Percentiles rank a stretch among this genome's conserved stretches.
These are phyloP conservation scores for Oryza nivara DNA, from an alignment of 176 grass and related monocot species.

Conservation along the genomic window DNA sequence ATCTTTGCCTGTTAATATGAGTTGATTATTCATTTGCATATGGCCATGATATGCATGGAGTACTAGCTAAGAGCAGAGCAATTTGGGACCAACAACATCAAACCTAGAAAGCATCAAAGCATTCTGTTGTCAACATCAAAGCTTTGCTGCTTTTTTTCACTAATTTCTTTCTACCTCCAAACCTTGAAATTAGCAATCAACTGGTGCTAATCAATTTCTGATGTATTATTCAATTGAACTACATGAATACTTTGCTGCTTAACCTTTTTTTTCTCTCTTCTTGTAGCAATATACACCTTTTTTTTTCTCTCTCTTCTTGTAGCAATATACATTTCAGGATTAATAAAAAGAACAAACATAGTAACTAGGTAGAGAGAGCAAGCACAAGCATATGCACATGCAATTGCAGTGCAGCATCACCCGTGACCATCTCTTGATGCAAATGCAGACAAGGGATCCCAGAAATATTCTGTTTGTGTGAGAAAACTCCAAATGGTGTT, in stretches of 20 bases:
- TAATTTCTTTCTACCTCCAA: background rate
- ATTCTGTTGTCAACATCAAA: background rate
- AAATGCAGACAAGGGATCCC: slow-evolving; percentile 4
- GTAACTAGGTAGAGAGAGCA: background rate
- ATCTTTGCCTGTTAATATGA: background rate
- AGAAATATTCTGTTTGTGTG: slow-evolving; percentile 22
- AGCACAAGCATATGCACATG: background rate
- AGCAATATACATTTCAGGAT: background rate
- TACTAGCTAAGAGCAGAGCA: background rate
- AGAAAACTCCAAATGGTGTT: slow-evolving; percentile 37
- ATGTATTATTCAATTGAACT: no score
- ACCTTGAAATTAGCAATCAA: no score
- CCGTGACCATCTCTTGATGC: slow-evolving; percentile 28
- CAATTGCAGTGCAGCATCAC: background rate
- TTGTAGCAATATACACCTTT: background rate
- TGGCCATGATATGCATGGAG: background rate
- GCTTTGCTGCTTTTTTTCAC: background rate
- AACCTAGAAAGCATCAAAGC: slow-evolving; percentile 20
- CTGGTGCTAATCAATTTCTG: no score
- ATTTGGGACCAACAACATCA: background rate
- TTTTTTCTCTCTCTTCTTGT: background rate
- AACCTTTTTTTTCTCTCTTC: background rate
- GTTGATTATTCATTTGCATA: background rate
- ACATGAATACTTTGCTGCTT: background rate
- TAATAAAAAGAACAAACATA: background rate